Evolutionary conservation across 345 rosid species (phyloP), one percentile per base, ranked within the genome.

Genomic region (Eucalyptus pumila): DNA sequence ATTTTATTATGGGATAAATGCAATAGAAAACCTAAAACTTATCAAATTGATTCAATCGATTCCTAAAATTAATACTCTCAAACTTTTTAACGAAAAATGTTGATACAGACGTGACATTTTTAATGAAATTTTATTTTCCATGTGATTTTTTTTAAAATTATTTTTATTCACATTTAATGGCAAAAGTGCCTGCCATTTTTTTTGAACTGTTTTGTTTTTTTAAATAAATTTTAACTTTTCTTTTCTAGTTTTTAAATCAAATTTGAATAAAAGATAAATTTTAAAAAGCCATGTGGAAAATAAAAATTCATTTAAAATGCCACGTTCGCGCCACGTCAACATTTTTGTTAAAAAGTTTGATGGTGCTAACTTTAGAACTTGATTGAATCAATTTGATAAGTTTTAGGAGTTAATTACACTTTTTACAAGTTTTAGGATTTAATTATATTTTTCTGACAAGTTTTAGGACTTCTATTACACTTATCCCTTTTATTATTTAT

Each of bases 51-150:
- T 52, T 52, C 58, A 19, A 52, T 52, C 2, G 0, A 52, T 1
- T 19, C 0, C 0, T 19, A 52, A 52, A 52, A 0, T 52, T 19
- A 19, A 52, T 1, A 52, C 1, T 0, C 0, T 8, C 2, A 52
- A 19, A 52, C 2, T 1, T 52, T 52, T 52, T 52, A 52, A 52
- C 0, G 1, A 0, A 52, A 52, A 52, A 8, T 52, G 0, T 0
- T 19, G 2, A 52, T 0, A 1, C 0, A 0, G 2, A 52, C 1
- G 0, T 52, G 26, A 52, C 1, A 52, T 52, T 52, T 3, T 52
- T 8, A 52, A 19, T 52, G 2, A 19, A 19, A 3, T 52, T 52
- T 52, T 52, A 8, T 52, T 52, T 52, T 52, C 0, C 58, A 52
- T 52, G 0, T 52, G 56, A 0, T 0, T 21, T 52, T 52, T 51